phyloP scores from a whole-genome alignment of 208 protist genomes.

The Leishmania tarentolae region DNA sequence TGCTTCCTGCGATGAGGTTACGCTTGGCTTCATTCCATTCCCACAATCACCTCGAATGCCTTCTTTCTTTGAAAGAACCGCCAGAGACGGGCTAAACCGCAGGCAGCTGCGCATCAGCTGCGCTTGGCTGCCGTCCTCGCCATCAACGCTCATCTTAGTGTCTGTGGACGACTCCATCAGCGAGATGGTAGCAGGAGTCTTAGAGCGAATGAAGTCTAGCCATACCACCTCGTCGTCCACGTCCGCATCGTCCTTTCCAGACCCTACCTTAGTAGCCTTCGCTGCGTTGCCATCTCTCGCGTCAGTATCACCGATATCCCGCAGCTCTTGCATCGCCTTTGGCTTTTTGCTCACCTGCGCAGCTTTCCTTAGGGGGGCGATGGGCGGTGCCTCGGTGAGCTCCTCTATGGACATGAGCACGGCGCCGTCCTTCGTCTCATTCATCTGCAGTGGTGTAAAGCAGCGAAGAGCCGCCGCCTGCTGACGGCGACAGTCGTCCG shows the following conservation, averaged over 20 bases:
- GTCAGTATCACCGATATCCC: not conserved
- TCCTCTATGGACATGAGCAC: conserved; percentile 31
- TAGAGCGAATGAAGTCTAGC: conserved; percentile 28
- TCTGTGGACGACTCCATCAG: not conserved
- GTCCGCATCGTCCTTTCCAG: not conserved
- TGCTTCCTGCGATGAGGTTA: not conserved
- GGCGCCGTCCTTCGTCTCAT: conserved; percentile 2
- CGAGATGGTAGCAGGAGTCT: not conserved
- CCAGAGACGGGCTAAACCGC: conserved; percentile 11
- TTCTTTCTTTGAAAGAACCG: not conserved
- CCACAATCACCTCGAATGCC: not conserved
- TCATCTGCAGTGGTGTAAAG: conserved; percentile 28
- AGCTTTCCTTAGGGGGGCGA: not conserved
- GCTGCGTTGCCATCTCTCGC: not conserved
- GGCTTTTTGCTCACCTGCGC: not conserved
- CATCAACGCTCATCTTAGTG: not conserved
- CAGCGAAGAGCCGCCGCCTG: conserved; percentile 13
- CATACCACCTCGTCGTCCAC: conserved; percentile 11
- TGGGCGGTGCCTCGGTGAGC: not conserved
- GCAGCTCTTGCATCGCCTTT: not conserved
- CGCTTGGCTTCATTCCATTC: not conserved
- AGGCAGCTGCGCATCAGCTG: conserved; percentile 17
- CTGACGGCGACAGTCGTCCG: conserved; percentile 34
- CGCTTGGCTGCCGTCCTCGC: not conserved
- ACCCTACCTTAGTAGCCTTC: not conserved